Base-by-base conservation (phyloP, 2,329 filamentous ascomycete species). In the Epichloe bromicola region DNA sequence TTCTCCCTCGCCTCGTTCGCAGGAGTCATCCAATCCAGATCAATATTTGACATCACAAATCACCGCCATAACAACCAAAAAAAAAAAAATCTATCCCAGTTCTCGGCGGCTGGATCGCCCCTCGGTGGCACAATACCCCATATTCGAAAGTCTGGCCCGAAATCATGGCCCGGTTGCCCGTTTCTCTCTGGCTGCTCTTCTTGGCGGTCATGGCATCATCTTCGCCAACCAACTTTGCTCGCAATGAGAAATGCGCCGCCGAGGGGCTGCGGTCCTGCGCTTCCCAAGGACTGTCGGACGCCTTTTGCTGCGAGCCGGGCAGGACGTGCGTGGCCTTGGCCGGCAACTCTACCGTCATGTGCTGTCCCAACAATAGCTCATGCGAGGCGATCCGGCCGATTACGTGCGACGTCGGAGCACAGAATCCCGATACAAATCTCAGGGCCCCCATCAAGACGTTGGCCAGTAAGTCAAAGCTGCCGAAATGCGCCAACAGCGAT, bases 391-490 rank as follows among this genome's bases (percentile, higher is more conserved):
- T 90, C 58, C 61, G 73, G 56, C 72, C 82, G 33, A 82, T 88
- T 54, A 73, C 73, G 39, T 89, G 85, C 70, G 75, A 86, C 56
- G 60, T 83, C 51, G 63, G 62, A 6, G 70, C 76, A 43, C 82
- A 88, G 61, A 77, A 88, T 58, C 73, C 79, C 2, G 72, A 67
- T 8, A 57, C 67, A 17, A 68, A 80, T 55, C 80, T 81, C 11
- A 66, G 71, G 26, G 80, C 80, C 34, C 71, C 76, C 30, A 70
- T 88, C 59, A 86, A 88, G 66, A 85, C 85, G 0, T 79, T 78
- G 10, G 74, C 79, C 8, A 76, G 85, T 33, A 70, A 72, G 17
- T 71, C 75, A 10, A 67, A 70, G 11, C 69, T 89, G 14, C 65
- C 69, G 2, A 72, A 66, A 19, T 89, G 86, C 58, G 82, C 76